These are phyloP conservation scores for Lactifluus piperatus DNA, from an alignment of 768 basidiomycete genomes.

Conservation along the genomic window DNA sequence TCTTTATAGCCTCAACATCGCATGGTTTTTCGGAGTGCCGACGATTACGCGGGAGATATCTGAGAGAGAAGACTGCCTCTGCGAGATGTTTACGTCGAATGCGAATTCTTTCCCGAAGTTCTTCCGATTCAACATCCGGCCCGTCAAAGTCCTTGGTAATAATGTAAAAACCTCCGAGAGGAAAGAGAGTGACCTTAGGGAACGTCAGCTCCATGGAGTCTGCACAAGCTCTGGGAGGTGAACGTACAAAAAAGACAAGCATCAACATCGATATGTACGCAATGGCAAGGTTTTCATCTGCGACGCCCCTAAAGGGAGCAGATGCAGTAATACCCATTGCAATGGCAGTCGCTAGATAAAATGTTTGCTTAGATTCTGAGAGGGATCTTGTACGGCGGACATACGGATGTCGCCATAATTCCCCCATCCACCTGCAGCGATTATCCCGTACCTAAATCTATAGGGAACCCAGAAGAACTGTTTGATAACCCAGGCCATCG, in stretches of 20 bases:
- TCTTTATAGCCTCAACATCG: background rate
- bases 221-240: background rate
- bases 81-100: slow-evolving; percentile 27
- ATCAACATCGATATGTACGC: slow-evolving; percentile 59
- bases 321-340: slow-evolving; percentile 52
- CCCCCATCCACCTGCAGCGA: slow-evolving; percentile 60
- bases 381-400: slow-evolving; percentile 20
- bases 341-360: slow-evolving; percentile 49
- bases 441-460: slow-evolving; percentile 60
- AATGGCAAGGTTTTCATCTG: slow-evolving; percentile 52
- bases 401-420: slow-evolving; percentile 67
- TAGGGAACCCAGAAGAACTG: slow-evolving; percentile 72
- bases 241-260: slow-evolving; percentile 48
- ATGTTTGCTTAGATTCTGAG: background rate
- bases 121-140: slow-evolving; percentile 51
- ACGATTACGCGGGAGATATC: background rate
- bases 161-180: slow-evolving; percentile 46
- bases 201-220: background rate
- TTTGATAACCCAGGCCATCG: slow-evolving; percentile 45
- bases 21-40: background rate
- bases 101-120: slow-evolving; percentile 40
- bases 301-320: slow-evolving; percentile 50
- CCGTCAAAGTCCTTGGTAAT: slow-evolving; percentile 57
- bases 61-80: background rate
- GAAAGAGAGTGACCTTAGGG: slow-evolving; percentile 52